Evolutionary conservation across 2,329 filamentous ascomycete genomes (phyloP).

Genomic region (Cladorrhinum sp.): DNA sequence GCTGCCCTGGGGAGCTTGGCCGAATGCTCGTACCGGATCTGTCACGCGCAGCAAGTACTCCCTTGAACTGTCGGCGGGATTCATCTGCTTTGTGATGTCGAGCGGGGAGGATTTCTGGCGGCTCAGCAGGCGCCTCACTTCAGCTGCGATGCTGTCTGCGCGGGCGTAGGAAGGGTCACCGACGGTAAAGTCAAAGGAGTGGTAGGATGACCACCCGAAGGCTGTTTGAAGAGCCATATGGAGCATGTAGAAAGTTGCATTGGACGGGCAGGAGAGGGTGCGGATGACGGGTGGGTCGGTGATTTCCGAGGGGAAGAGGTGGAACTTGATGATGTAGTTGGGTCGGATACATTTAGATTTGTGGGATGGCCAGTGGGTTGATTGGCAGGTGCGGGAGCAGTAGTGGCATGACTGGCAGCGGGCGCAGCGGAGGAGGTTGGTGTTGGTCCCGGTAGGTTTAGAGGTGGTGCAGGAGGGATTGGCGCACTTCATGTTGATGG

Average conservation of each 20-base stretch:
- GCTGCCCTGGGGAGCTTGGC: no score
- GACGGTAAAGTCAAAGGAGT: constrained; percentile 24
- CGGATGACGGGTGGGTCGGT: constrained; percentile 20
- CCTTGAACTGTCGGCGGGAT: not conserved
- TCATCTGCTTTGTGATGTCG: not conserved
- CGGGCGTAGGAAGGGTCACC: constrained; percentile 13
- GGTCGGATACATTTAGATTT: constrained; percentile 19
- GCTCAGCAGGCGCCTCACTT: no score
- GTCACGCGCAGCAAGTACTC: constrained; percentile 17
- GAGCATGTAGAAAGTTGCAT: constrained; percentile 15
- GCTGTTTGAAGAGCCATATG: constrained; percentile 19
- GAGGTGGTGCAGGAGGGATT: no score
- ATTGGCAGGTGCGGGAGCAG: no score
- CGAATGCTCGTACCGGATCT: constrained; percentile 14
- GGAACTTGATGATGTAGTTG: constrained; percentile 25
- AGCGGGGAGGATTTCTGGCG: not conserved
- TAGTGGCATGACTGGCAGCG: no score
- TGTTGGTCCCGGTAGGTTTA: no score
- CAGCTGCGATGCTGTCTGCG: no score
- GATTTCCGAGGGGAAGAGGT: constrained; percentile 20
- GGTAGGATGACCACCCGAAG: constrained; percentile 22
- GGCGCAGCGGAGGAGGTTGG: no score
- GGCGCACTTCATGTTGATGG: not conserved
- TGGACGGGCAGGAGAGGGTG: constrained; percentile 23
- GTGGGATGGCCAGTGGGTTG: constrained; percentile 3